Evolutionary conservation across 2,329 filamentous ascomycete genomes (phyloP), one percentile per base, ranked within the genome.

Genomic region (Microsporum ferrugineum): DNA sequence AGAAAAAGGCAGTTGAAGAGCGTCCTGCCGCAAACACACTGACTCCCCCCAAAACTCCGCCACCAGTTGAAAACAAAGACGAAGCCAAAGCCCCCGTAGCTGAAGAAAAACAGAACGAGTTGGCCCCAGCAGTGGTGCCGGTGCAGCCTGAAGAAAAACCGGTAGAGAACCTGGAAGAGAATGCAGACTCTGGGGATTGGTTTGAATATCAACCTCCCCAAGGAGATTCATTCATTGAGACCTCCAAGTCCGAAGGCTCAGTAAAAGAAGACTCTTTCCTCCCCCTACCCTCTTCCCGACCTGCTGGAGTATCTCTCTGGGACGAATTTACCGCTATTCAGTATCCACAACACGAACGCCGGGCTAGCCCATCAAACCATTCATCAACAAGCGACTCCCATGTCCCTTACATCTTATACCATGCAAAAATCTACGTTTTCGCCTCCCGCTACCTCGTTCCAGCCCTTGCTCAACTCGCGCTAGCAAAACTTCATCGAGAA

Each of bases 351-450:
- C 69, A 68, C 33, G 65, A 63, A 14, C 58, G 59, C 27, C 58
- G 64, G 14, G 2, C 55, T 8, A 10, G 2, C 17, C 62, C 57
- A 33, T 33, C 56, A 41, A 45, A 53, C 29, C 31, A 62, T n/a
- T 60, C 63, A 3, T 60, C 62, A 7, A 60, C 61, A 5, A 61
- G 60, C 57, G 56, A 51, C 58, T 8, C 51, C n/a, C 49, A 57
- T 1, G 63, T 66, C 10, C 73, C 73, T 2, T 75, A 76, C 60
- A 68, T 76, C 33, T 68, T 74, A 43, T 76, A 75, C 65, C 74
- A 76, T 47, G 74, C 74, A n/a, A 76, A 76, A 66, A 62, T 76
- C 53, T 76, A 76, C 63, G 71, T 75, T 61, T 76, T 76, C 60
- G 73, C 74, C n/a, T 73, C 72, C 1, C 71, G 72, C 57, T 76